Base-by-base conservation (phyloP, 345 rosid species). In the Brassica carinata region DNA sequence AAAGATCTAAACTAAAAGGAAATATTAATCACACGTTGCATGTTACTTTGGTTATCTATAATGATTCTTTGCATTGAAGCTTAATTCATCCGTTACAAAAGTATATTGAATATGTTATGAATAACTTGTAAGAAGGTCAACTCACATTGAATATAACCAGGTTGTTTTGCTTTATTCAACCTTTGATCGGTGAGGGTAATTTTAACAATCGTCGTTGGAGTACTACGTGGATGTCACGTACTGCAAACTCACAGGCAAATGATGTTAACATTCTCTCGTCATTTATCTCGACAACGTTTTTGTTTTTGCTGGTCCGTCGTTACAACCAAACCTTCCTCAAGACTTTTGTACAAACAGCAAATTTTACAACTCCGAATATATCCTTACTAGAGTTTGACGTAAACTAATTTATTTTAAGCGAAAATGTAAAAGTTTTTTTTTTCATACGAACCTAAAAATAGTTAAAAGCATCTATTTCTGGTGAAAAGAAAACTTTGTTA, bases 241-340 rank as follows among this genome's bases (percentile, higher is more conserved):
- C 69, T 76, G 73, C 30, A 63, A 75, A 57, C 67, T 71, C 80
- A 81, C 80, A 81, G 77, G 68, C 23, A 71, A 30, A 27, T 36
- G 68, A 81, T 80, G 79, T 36, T 75, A 80, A 75, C 79, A 40
- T 72, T 13, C 11, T 62, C 81, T 45, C 53, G 27, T 71, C 71
- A 48, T 67, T 59, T 71, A 31, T 7, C 38, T 7, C 57, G 72
- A 72, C 59, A 68, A 23, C 83, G 83, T 69, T 67, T 72, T 63
- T 43, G 14, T 64, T 63, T 34, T 64, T 67, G 64, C 72, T 64
- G 85, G 75, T 79, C 45, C 86, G 73, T 82, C 78, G 91, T 83
- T 85, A 76, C 85, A 82, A 90, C 89, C 36, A 80, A 85, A 83
- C 83, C 75, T 1, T 82, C 75, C 10, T 15, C 14, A 9, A 61